Base-by-base conservation (phyloP, 495 filamentous ascomycete species). In the Chaetomium tenue region DNA sequence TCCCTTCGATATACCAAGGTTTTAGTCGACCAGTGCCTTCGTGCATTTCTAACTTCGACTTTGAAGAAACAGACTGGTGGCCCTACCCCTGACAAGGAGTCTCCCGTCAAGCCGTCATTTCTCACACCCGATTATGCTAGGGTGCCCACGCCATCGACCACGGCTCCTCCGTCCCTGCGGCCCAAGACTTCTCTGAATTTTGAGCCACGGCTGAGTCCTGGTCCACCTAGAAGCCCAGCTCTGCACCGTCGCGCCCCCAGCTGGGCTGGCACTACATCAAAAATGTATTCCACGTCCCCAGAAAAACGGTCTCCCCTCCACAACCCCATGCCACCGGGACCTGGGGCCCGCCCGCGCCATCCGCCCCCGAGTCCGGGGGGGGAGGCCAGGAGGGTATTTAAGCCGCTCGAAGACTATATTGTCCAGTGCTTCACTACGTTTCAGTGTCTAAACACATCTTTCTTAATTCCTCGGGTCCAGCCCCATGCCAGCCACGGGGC, bases 391-490 rank as follows among this genome's bases (percentile, higher is more conserved):
- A 74, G 71, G 23, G 79, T 91, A 15, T 96, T 97, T 70, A 84
- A 83, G 63, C 81, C 78, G 23, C 71, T 96, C 52, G 92, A 96
- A 74, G 88, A 91, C 60, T 91, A 92, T 70, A 82, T 96, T 37
- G 76, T 87, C 28, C 70, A 70, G 22, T 86, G 84, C 58, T 90
- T 96, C 69, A 86, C 83, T 53, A 84, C 85, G 13, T 87, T 85
- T 68, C 82, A 88, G 37, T 87, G 84, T 71, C 75, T 97, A 11
- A 95, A 96, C 70, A 76, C 75, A 44, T 90, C 91, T 2, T 95
- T 95, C 66, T 77, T 78, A 22, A 78, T 79, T 7, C 69, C 69
- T 8, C 78, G 82, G 47, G 69, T 58, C 28, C 65, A 69, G 39
- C 60, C 58, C 3, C 63, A 46, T 13, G 44, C 52, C 20, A 58